These are phyloP conservation scores for Leishmania martiniquensis DNA, from an alignment of 208 protist species.

Conservation along the genomic window DNA sequence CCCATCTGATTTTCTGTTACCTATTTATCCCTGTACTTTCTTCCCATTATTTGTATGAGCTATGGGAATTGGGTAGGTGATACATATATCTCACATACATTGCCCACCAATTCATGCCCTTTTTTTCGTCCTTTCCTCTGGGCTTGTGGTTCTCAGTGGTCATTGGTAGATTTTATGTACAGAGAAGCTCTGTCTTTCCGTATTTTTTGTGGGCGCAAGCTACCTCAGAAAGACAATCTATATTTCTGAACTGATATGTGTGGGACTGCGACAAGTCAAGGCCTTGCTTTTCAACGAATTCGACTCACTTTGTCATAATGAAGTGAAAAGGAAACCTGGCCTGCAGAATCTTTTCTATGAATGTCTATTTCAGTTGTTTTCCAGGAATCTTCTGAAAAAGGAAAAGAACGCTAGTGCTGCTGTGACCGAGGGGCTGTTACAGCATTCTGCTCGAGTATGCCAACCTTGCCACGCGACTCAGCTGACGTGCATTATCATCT, in stretches of 20 bases:
- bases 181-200: not conserved
- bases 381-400: not conserved
- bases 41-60: not conserved
- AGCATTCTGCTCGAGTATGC: not conserved
- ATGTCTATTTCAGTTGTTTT: constrained; percentile 1
- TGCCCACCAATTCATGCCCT: not conserved
- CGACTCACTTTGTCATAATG: not conserved
- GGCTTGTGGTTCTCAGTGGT: not conserved
- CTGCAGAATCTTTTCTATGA: not conserved
- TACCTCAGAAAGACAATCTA: not conserved
- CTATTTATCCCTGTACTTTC: not conserved
- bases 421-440: not conserved
- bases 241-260: not conserved
- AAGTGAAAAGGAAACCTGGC: not conserved
- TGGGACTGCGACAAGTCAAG: not conserved
- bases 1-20: not conserved
- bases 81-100: constrained; percentile 6
- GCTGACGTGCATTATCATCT: not conserved
- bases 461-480: not conserved
- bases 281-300: not conserved
- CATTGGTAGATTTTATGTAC: constrained; percentile 12
- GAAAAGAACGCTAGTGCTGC: too few relatives aligned
- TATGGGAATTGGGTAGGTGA: not conserved
- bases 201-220: not conserved
- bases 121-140: not conserved